These are phyloP conservation scores for Chenopodium album DNA, from an alignment of 148 eudicot genomes.

Conservation along the genomic window DNA sequence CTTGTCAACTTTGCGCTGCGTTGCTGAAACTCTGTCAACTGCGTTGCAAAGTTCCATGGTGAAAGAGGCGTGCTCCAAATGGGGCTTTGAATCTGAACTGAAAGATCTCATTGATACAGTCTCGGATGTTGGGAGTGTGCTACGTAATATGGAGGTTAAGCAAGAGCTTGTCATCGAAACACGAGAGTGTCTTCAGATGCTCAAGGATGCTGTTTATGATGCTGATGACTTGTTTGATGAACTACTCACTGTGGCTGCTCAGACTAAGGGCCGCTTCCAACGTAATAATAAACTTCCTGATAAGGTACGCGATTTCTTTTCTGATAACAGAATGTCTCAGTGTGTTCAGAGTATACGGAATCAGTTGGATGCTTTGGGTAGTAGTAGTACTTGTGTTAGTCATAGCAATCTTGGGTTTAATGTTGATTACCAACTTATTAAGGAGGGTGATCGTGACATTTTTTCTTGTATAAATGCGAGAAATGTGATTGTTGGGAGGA, in stretches of 20 bases:
- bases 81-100: constrained; percentile 19
- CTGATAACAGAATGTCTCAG: background rate
- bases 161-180: constrained; percentile 8
- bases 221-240: constrained; percentile 29
- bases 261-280: background rate
- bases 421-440: background rate
- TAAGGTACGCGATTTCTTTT: constrained; percentile 23
- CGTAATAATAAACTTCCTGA: background rate
- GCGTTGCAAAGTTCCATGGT: constrained; percentile 4
- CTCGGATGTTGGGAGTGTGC: constrained; percentile 20
- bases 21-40: constrained; percentile 7
- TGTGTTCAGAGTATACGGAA: constrained; percentile 1
- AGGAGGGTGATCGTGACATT: background rate
- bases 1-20: background rate
- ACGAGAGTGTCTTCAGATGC: constrained; percentile 24
- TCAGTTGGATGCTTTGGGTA: constrained; percentile 9
- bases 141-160: constrained; percentile 26
- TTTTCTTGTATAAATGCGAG: constrained; percentile 5
- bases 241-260: constrained; percentile 10
- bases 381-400: background rate
- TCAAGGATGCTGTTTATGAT: constrained; percentile 27
- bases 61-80: constrained; percentile 10
- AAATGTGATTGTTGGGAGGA: constrained; percentile 31
- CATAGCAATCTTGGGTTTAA: background rate
- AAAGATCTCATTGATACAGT: constrained; percentile 21